phyloP scores from a whole-genome alignment of 805 yeast species.

The Hanseniaspora lachancei region DNA sequence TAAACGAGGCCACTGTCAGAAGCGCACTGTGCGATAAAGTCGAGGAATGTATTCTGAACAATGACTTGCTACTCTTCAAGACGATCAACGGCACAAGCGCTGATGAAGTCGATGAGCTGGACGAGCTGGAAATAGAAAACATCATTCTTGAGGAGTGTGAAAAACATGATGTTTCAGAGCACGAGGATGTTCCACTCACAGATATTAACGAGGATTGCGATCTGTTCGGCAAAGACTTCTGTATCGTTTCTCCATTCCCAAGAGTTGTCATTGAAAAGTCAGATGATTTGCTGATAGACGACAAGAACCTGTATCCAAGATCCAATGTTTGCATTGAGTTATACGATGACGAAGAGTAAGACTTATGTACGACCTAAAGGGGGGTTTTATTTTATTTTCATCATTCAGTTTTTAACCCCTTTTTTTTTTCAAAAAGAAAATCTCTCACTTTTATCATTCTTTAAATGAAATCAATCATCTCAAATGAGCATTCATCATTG shows the following conservation, averaged over 20 bases:
- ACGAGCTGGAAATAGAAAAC: not conserved
- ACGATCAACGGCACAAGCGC: not conserved
- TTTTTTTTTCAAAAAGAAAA: not conserved
- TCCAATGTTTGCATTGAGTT: constrained; percentile 49
- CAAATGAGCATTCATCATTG: too few species aligned
- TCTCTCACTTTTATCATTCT: too few species aligned
- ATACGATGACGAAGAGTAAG: constrained; percentile 21
- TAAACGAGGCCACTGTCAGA: not conserved
- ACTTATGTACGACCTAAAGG: not conserved
- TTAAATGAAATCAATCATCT: too few species aligned
- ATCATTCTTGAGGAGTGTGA: not conserved
- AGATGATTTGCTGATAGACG: constrained; percentile 28
- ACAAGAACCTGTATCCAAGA: constrained; percentile 50
- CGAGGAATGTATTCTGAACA: not conserved
- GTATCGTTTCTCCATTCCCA: constrained; percentile 51
- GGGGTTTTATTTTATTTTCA: not conserved
- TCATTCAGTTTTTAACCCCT: not conserved
- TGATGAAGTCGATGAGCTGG: constrained; percentile 12
- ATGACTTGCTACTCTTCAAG: not conserved
- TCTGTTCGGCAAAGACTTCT: constrained; percentile 30
- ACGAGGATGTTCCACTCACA: not conserved
- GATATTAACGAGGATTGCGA: constrained; percentile 28
- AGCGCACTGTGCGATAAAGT: constrained; percentile 4
- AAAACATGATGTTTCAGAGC: not conserved
- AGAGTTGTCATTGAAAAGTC: constrained; percentile 35